Evolutionary conservation across 305 asterid genomes (phyloP).

Genomic region (Plantago rigida): DNA sequence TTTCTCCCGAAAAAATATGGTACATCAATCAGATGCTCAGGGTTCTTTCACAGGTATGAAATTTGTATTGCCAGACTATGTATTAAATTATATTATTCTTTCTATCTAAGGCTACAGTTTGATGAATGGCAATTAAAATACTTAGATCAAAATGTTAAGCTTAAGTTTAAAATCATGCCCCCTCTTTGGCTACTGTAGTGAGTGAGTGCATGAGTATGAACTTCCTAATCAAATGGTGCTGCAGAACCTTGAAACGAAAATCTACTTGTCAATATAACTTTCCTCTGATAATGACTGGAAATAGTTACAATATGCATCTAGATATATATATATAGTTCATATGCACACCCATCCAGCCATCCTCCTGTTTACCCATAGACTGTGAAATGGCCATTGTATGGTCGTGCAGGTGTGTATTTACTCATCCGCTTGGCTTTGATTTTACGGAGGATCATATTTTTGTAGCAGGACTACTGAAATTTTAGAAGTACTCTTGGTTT

Average conservation of each 20-base stretch:
- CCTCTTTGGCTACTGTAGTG: background rate
- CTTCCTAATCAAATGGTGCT: background rate
- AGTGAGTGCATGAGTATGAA: background rate
- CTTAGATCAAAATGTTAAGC: background rate
- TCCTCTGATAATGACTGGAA: too few relatives aligned
- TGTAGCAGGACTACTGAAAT: too few relatives aligned
- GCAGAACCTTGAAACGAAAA: background rate
- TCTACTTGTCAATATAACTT: background rate
- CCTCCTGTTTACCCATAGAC: too few relatives aligned
- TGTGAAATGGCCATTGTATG: too few relatives aligned
- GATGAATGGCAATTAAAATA: background rate
- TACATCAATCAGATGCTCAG: constrained; percentile 95
- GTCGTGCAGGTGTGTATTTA: too few relatives aligned
- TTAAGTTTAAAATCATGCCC: background rate
- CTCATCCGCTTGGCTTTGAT: too few relatives aligned
- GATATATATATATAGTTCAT: too few relatives aligned
- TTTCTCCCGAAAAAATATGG: constrained; percentile 91
- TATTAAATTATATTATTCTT: background rate
- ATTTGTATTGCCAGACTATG: constrained; percentile 17
- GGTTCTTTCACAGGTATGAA: constrained; percentile 82
- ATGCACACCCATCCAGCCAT: too few relatives aligned
- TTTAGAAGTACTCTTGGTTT: too few relatives aligned
- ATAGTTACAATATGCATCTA: too few relatives aligned
- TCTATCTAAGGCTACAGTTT: background rate
- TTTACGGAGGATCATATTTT: too few relatives aligned